Evolutionary conservation across 2,329 filamentous ascomycete genomes (phyloP).

Genomic region (Claviceps monticola): DNA sequence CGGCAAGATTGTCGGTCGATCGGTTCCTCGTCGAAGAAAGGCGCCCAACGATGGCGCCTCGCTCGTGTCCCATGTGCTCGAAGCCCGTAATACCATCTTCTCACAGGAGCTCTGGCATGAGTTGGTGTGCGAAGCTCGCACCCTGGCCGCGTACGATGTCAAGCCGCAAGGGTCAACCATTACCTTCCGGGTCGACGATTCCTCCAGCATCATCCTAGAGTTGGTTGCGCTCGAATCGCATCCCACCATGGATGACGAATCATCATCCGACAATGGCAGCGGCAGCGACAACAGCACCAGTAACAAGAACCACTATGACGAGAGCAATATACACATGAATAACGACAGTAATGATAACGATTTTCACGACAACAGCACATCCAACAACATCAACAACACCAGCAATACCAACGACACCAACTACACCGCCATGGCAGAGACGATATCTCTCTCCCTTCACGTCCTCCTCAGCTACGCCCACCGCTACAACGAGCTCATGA

Average conservation of each 20-base stretch:
- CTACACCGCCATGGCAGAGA: slow-evolving; percentile 45
- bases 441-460: slow-evolving; percentile 52
- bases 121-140: slow-evolving; percentile 66
- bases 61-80: slow-evolving; percentile 55
- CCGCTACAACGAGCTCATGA: slow-evolving; percentile 54
- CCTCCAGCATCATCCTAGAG: slow-evolving; percentile 48
- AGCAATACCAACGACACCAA: not conserved
- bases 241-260: slow-evolving; percentile 17
- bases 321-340: not conserved
- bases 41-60: slow-evolving; percentile 33
- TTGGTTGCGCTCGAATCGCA: slow-evolving; percentile 45
- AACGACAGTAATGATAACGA: not conserved
- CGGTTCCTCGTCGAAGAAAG: slow-evolving; percentile 31
- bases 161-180: slow-evolving; percentile 45
- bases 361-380: not conserved
- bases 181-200: slow-evolving; percentile 36
- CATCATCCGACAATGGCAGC: slow-evolving; percentile 7
- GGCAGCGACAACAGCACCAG: not conserved
- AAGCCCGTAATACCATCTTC: slow-evolving; percentile 66
- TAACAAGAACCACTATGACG: not conserved
- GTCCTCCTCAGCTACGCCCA: slow-evolving; percentile 71
- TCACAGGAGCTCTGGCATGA: slow-evolving; percentile 86
- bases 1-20: slow-evolving; percentile 44
- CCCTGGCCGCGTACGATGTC: slow-evolving; percentile 57
- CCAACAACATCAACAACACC: not conserved